Conservation (phyloP, 2,329 filamentous ascomycete species). For the Myriosclerotinia curreyana region DNA sequence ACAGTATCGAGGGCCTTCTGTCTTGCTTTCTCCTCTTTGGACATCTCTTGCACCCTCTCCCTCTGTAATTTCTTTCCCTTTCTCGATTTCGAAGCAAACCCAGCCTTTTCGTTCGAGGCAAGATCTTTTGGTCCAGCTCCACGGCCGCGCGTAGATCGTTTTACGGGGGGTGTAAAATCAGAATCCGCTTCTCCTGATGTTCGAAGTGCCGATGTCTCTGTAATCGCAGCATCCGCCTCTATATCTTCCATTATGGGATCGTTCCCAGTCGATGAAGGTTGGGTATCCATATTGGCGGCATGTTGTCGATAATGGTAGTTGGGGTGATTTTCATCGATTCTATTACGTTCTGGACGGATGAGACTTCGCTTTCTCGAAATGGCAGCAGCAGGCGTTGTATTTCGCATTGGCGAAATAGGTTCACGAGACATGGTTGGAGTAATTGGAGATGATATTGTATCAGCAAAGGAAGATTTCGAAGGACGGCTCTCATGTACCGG, state of each 20-base stretch:
- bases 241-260: constrained; percentile 82
- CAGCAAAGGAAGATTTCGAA: constrained; percentile 57
- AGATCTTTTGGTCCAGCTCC: constrained; percentile 32
- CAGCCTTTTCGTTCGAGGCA: constrained; percentile 31
- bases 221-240: constrained; percentile 48
- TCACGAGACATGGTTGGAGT: constrained; percentile 52
- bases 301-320: constrained; percentile 96
- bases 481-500: constrained; percentile 50
- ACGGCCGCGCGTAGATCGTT: constrained; percentile 27
- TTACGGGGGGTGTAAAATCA: constrained; percentile 32
- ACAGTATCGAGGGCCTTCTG: constrained; percentile 61
- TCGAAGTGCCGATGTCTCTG: constrained; percentile 37
- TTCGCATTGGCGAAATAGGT: constrained; percentile 32
- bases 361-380: constrained; percentile 77
- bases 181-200: constrained; percentile 37
- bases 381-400: constrained; percentile 38
- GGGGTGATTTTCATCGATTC: constrained; percentile 81
- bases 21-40: constrained; percentile 57
- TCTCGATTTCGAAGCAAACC: constrained; percentile 35
- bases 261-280: constrained; percentile 88
- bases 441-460: constrained; percentile 52
- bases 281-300: constrained; percentile 85
- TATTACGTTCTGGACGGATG: constrained; percentile 81
- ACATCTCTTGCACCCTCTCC: constrained; percentile 59
- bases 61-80: constrained; percentile 38